phyloP scores from a whole-genome alignment of 2,329 filamentous ascomycete genomes.

The Sporothrix brunneoviolacea region DNA sequence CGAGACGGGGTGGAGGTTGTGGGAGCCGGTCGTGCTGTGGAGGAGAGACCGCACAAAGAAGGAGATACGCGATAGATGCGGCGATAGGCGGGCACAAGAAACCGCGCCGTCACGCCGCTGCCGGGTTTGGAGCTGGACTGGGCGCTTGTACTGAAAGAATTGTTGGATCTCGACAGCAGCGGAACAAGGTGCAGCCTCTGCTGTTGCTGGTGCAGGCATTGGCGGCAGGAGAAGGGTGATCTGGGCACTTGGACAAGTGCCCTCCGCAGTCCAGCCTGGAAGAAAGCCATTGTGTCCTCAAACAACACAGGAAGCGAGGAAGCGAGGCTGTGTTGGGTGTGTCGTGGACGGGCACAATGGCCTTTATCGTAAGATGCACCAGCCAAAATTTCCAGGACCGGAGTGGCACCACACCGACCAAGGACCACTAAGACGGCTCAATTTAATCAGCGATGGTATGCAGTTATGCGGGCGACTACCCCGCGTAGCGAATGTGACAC shows the following conservation, averaged over 20 bases:
- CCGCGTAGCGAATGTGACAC: neutral
- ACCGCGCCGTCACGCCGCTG: neutral
- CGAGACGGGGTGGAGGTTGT: neutral
- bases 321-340: neutral
- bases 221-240: conserved; percentile 40
- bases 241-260: conserved; percentile 20
- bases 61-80: neutral
- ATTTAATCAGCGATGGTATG: conserved; percentile 15
- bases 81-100: neutral
- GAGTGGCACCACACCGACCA: neutral
- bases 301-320: neutral
- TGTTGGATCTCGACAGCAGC: neutral
- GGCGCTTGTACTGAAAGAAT: conserved; percentile 1
- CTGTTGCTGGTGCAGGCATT: conserved; percentile 35
- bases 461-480: neutral
- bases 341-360: neutral
- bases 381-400: neutral
- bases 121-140: neutral
- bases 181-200: neutral
- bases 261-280: conserved; percentile 25
- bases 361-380: conserved; percentile 9
- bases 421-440: conserved; percentile 14
- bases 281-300: conserved; percentile 22
- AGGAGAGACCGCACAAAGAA: neutral
- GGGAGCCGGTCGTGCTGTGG: neutral